phyloP scores from a whole-genome alignment of 495 filamentous ascomycete genomes.

The Neurospora sp. region DNA sequence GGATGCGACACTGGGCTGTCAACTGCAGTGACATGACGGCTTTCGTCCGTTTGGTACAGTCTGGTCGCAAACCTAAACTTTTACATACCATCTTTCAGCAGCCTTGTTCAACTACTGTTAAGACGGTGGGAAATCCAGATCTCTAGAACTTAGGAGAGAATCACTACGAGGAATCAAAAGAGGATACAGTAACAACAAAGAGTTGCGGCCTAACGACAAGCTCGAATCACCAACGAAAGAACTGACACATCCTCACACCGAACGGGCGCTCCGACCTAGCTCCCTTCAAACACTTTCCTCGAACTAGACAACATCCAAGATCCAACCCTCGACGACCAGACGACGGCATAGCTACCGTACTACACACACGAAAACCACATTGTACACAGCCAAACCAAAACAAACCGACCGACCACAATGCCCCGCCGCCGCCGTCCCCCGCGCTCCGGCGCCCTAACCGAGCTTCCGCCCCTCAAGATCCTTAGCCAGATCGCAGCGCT shows the following conservation, averaged over 20 bases:
- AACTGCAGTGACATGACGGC: neutral
- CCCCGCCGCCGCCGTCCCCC: slow-evolving; percentile 67
- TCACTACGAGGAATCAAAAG: neutral
- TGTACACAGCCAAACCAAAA: too few relatives aligned
- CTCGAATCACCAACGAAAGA: neutral
- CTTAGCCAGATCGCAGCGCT: slow-evolving; percentile 76
- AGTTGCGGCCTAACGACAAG: neutral
- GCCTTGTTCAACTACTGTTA: too few relatives aligned
- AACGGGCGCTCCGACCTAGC: neutral
- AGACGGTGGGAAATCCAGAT: neutral
- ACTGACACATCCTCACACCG: neutral
- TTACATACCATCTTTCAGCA: neutral
- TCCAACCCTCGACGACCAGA: neutral
- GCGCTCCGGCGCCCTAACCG: slow-evolving; percentile 66
- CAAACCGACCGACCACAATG: slow-evolving; percentile 32
- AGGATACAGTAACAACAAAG: neutral
- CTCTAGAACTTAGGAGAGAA: neutral
- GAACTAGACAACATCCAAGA: neutral
- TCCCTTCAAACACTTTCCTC: neutral
- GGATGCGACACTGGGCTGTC: neutral
- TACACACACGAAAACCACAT: too few relatives aligned
- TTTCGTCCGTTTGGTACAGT: neutral
- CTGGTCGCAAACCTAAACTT: neutral
- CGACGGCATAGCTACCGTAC: neutral
- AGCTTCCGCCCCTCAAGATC: slow-evolving; percentile 78